Evolutionary conservation across 345 rosid species (phyloP), one percentile per base, ranked within the genome.

Genomic region (Sisymbrium irio): DNA sequence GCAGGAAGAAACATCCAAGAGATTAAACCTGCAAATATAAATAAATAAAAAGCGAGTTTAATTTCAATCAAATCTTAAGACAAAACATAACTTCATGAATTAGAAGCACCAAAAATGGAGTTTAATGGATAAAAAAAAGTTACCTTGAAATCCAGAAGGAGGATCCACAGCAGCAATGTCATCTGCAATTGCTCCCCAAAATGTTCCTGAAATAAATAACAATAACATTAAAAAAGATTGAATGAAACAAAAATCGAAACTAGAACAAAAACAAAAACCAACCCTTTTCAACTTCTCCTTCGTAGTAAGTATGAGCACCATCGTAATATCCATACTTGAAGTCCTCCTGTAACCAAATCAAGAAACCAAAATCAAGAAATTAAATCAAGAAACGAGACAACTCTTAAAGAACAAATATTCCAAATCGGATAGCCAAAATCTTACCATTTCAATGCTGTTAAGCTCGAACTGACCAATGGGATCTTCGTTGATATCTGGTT

Each of bases 1-100:
- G 89, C 87, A 39, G 96, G 98, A 72, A 89, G 98, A 83, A 94
- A 94, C 14, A 86, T 79, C 96, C 96, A 94, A 5, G 96, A 86
- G 19, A 94, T 83, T 19, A 88, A 14, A 56, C 98, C 91, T 87
- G 85, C 54, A 61, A 5, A 72, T 5, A 63, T 15, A 4, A 1
- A 18, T 5, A 4, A 36, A 35, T 20, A 33, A 71, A n/a, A 57
- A 6, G 18, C 17, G 17, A 10, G 14, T 37, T 37, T 75, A 10
- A 62, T 69, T 37, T 37, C 68, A 10, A 62, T 69, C 49, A 42
- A 18, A 18, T 30, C 32, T 3, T 18, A 19, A 27, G 2, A 9
- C 33, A 58, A 58, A 30, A 18, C n/a, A 54, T 20, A 19, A 50
- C 18, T 9, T 11, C 1, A 3, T 7, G 3, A 12, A n/a, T n/a